Evolutionary conservation across 2,329 filamentous ascomycete species (phyloP).

Genomic region (Tolypocladium capitatum): DNA sequence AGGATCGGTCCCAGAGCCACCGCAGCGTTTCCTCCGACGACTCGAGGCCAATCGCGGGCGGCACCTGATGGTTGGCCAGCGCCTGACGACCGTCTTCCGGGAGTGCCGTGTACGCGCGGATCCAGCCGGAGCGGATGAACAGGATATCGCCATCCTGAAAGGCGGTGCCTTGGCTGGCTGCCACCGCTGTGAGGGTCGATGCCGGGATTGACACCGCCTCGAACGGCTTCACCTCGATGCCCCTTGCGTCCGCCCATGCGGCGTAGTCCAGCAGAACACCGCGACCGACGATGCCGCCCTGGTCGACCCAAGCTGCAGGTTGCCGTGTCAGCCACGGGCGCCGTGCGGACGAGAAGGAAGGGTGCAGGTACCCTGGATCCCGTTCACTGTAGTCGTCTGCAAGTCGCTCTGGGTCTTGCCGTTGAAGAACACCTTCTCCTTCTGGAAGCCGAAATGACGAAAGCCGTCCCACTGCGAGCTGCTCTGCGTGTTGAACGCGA

Average conservation of each 20-base stretch:
- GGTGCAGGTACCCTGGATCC: constrained; percentile 14
- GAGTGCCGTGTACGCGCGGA: constrained; percentile 26
- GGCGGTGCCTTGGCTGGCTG: constrained; percentile 25
- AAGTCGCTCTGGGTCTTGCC: constrained; percentile 29
- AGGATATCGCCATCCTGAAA: constrained; percentile 41
- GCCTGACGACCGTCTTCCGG: constrained; percentile 21
- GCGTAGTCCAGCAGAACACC: constrained; percentile 40
- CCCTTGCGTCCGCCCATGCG: constrained; percentile 25
- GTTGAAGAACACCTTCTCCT: constrained; percentile 20
- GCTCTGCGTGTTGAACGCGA: constrained; percentile 23
- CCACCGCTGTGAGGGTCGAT: constrained; percentile 27
- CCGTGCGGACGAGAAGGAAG: background rate
- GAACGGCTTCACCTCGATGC: constrained; percentile 24
- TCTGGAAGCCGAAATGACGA: constrained; percentile 24
- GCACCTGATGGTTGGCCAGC: constrained; percentile 16
- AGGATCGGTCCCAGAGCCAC: constrained; percentile 44
- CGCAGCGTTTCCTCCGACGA: constrained; percentile 32
- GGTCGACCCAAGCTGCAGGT: constrained; percentile 15
- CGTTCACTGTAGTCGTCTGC: constrained; percentile 15
- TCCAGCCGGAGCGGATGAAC: constrained; percentile 40
- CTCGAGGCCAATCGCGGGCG: constrained; percentile 28
- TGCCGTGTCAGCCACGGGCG: background rate
- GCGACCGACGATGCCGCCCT: constrained; percentile 33
- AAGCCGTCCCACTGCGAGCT: constrained; percentile 27
- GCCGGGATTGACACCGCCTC: constrained; percentile 28